These are phyloP conservation scores for Termitomyces bulborhizus DNA, from an alignment of 768 basidiomycete genomes.

Conservation along the genomic window DNA sequence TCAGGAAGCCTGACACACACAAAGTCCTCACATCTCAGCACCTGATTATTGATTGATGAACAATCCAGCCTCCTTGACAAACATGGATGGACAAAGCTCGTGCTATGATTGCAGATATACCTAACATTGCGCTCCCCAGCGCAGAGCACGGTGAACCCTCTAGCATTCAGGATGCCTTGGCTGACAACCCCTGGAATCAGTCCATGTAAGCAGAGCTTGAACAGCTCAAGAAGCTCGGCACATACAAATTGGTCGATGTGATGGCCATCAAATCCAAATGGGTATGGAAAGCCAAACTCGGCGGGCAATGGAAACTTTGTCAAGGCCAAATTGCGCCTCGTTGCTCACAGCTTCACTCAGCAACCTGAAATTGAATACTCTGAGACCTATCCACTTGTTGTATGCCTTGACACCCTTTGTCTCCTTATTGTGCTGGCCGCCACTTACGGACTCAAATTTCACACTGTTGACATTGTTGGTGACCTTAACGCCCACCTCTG, in stretches of 20 bases:
- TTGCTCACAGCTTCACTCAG: background rate
- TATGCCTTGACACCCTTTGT: conserved; percentile 22
- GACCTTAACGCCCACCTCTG: background rate
- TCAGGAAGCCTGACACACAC: no score
- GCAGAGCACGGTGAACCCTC: no score
- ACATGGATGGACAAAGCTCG: no score
- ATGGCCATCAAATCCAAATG: conserved; percentile 22
- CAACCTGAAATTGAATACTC: background rate
- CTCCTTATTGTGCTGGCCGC: conserved; percentile 30
- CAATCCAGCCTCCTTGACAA: no score
- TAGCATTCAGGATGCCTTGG: no score
- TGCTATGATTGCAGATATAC: no score
- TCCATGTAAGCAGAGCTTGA: conserved; percentile 21
- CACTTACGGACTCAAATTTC: conserved; percentile 23
- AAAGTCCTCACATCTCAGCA: no score
- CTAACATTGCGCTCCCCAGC: no score
- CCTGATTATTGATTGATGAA: no score
- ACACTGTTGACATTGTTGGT: background rate
- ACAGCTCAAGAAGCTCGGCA: conserved; percentile 20
- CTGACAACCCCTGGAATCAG: no score
- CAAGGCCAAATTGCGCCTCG: background rate
- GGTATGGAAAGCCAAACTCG: conserved; percentile 16
- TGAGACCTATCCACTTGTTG: conserved; percentile 27
- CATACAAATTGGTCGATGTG: conserved; percentile 19
- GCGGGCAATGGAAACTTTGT: no score